phyloP scores from a whole-genome alignment of 257 asterid species.

The Solanum megistacrolobum region DNA sequence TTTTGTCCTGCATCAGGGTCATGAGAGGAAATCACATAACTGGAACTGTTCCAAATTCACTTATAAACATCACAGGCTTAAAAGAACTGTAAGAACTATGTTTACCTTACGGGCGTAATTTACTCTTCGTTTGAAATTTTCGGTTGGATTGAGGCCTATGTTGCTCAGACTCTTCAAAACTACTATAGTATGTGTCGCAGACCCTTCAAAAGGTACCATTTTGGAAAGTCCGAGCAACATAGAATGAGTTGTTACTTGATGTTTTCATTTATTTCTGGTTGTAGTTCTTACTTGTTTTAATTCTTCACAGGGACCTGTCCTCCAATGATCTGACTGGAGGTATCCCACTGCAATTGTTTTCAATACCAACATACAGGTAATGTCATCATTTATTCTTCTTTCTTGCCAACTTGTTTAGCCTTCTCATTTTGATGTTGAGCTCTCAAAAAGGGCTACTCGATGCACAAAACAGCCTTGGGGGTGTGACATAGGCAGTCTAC shows the following conservation, averaged over 20 bases:
- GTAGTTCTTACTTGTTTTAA: neutral
- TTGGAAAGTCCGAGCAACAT: neutral
- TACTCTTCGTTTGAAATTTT: neutral
- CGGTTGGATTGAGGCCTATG: neutral
- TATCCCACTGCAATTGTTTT: conserved; percentile 49
- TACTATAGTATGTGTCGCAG: neutral
- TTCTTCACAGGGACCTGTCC: conserved; percentile 63
- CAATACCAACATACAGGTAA: conserved; percentile 61
- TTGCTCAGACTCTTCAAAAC: neutral
- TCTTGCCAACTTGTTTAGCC: neutral
- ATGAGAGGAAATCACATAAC: conserved; percentile 47
- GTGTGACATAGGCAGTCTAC: neutral
- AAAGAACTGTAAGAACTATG: conserved; percentile 44
- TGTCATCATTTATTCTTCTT: conserved; percentile 1
- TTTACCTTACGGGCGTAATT: neutral
- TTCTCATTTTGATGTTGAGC: neutral
- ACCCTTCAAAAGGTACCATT: neutral
- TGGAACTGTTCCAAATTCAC: conserved; percentile 56
- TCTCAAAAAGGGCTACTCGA: neutral
- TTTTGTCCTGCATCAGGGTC: conserved; percentile 31
- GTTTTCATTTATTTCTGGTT: neutral
- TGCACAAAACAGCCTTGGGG: neutral
- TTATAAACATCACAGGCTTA: conserved; percentile 37
- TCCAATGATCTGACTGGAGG: conserved; percentile 62
- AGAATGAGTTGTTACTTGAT: neutral